Base-by-base conservation (phyloP, 140 eudicot genomes). In the Erigeron philadelphicus region DNA sequence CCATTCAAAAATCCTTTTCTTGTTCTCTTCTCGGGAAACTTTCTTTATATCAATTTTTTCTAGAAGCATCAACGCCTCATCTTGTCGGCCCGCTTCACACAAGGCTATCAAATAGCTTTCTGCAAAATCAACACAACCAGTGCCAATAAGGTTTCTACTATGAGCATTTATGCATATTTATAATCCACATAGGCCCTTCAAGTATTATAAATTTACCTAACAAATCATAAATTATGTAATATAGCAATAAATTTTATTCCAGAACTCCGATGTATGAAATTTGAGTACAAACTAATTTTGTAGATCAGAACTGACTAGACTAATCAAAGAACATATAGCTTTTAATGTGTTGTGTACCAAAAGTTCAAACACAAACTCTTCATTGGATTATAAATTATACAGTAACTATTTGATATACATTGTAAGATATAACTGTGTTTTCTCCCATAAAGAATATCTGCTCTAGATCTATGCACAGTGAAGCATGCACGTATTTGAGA, bases 41-140 rank as follows among this genome's bases (percentile, higher is more conserved):
- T 80, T 80, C 67, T 84, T 83, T 62, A 93, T 77, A 68, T 89
- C 96, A 48, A 89, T 66, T 53, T 79, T 71, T 61, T 83, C 86
- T 76, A 93, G 35, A 10, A 93, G 87, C 68, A 79, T 54, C 76
- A 76, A 61, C 61, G 81, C 72, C 72, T 93, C 96, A 76, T 83
- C 73, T 63, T 80, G 76, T 69, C 90, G 78, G 74, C 78, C 88
- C 53, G 84, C 77, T 74, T 84, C 88, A 58, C 84, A 83, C 66
- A 93, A 65, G 31, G 98, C 98, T 71, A 85, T 59, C 79, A 93
- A 70, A 70, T 82, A 89, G 73, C 74, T 70, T 72, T 78, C 96
- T 87, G 93, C 86, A 81, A 63, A 47, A 82, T 67, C 56, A 81
- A 63, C 54, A 82, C 64, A 50, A 69, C 52, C 58, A 44, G 61